Conservation (phyloP, 768 basidiomycete genomes). For the Boletus speciosus region DNA sequence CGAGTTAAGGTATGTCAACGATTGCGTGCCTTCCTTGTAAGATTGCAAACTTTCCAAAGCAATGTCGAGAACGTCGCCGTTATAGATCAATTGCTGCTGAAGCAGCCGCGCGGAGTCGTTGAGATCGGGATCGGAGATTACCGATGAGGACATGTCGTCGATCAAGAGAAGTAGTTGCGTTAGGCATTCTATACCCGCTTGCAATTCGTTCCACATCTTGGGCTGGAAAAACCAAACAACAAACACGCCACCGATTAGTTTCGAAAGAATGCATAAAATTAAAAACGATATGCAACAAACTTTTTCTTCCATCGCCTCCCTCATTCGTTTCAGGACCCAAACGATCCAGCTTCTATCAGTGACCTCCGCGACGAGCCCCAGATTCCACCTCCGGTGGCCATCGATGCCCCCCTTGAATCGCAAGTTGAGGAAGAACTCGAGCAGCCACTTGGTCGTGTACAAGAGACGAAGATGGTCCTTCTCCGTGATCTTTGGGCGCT, state of each 20-base stretch:
- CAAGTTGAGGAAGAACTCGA: slow-evolving; percentile 77
- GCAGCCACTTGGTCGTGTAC: slow-evolving; percentile 85
- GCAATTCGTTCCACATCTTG: slow-evolving; percentile 89
- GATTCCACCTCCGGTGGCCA: slow-evolving; percentile 46
- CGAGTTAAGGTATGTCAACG: slow-evolving; percentile 79
- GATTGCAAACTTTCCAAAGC: slow-evolving; percentile 70
- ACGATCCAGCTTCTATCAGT: slow-evolving; percentile 83
- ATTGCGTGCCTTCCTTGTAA: slow-evolving; percentile 80
- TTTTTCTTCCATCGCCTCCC: slow-evolving; percentile 87
- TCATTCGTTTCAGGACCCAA: slow-evolving; percentile 89
- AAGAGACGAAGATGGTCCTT: slow-evolving; percentile 90
- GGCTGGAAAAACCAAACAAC: slow-evolving; percentile 49
- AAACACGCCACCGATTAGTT: slow-evolving; percentile 11
- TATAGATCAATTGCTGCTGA: slow-evolving; percentile 91
- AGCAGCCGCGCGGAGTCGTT: slow-evolving; percentile 76
- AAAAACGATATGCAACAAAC: slow-evolving; percentile 38
- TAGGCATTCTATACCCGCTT: slow-evolving; percentile 91
- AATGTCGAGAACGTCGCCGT: slow-evolving; percentile 90
- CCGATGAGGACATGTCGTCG: slow-evolving; percentile 69
- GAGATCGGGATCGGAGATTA: slow-evolving; percentile 40
- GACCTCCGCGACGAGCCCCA: slow-evolving; percentile 79
- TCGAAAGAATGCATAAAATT: not conserved
- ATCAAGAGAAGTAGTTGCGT: slow-evolving; percentile 89
- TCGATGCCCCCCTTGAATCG: slow-evolving; percentile 37
- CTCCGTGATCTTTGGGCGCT: slow-evolving; percentile 89